These are phyloP conservation scores for Rhizophora mangle DNA, from an alignment of 345 rosid genomes.

Conservation along the genomic window DNA sequence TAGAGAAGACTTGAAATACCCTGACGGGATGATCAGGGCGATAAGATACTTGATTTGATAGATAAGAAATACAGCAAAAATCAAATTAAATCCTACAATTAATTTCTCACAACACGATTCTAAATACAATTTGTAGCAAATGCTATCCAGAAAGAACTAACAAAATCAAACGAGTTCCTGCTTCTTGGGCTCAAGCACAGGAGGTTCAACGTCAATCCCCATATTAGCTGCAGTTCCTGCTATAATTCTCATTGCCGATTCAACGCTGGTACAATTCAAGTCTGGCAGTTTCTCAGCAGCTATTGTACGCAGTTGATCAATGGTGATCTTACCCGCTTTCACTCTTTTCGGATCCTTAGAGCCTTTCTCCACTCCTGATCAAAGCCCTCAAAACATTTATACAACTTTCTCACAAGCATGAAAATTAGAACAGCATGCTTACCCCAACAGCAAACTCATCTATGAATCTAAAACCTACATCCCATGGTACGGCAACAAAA, in stretches of 20 bases:
- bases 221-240: conserved; percentile 95
- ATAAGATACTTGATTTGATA: no score
- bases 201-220: conserved; percentile 88
- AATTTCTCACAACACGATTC: conserved; percentile 6
- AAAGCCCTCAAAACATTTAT: conserved; percentile 16
- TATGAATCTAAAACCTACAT: neutral
- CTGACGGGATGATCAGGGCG: no score
- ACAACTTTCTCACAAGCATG: neutral
- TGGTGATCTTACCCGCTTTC: conserved; percentile 73
- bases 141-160: neutral
- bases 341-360: conserved; percentile 64
- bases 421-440: neutral
- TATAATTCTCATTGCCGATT: conserved; percentile 86
- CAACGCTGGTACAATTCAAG: conserved; percentile 66
- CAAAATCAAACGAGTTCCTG: conserved; percentile 39
- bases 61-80: no score
- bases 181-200: conserved; percentile 73
- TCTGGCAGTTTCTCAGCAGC: conserved; percentile 86
- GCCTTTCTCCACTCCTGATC: conserved; percentile 80
- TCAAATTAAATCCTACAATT: neutral
- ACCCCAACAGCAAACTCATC: neutral
- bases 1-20: no score
- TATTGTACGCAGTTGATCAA: conserved; percentile 60
- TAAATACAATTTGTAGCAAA: conserved; percentile 7
- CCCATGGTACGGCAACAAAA: neutral